phyloP scores from a whole-genome alignment of 2,329 filamentous ascomycete species.

The Penicillium sp. region DNA sequence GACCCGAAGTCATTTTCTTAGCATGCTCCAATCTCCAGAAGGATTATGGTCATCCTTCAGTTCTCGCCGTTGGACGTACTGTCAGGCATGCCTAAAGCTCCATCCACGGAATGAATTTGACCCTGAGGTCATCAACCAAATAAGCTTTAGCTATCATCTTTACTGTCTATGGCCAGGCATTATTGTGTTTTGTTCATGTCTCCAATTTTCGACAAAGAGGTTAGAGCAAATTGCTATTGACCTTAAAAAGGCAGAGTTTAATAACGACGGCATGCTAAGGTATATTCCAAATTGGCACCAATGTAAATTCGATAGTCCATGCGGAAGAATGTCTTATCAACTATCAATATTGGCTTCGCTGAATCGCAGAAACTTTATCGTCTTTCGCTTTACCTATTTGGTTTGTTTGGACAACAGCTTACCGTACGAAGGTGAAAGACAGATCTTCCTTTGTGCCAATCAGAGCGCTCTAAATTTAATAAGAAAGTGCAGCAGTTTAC shows the following conservation, averaged over 20 bases:
- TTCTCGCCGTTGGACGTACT: neutral
- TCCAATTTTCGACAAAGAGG: neutral
- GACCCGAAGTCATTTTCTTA: neutral
- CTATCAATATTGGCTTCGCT: neutral
- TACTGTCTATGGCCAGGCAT: neutral
- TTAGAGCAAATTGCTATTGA: neutral
- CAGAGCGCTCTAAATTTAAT: neutral
- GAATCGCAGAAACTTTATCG: neutral
- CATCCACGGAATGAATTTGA: neutral
- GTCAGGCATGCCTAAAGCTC: neutral
- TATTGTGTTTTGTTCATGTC: neutral
- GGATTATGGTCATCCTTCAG: neutral
- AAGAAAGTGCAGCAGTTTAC: no score
- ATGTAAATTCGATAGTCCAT: neutral
- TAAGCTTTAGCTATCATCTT: neutral
- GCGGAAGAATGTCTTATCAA: neutral
- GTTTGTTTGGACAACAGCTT: neutral
- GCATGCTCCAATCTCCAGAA: neutral
- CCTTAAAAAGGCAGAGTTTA: neutral
- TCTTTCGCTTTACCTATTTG: neutral
- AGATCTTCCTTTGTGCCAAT: neutral
- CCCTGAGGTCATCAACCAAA: no score
- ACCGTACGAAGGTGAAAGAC: neutral
- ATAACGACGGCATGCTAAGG: neutral
- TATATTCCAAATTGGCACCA: neutral